Percentiles rank a stretch among this genome's conserved stretches.
Evolutionary conservation across 192 early-diverging fungal genomes (phyloP).

Genomic region (Paraglomus brasilianum): DNA sequence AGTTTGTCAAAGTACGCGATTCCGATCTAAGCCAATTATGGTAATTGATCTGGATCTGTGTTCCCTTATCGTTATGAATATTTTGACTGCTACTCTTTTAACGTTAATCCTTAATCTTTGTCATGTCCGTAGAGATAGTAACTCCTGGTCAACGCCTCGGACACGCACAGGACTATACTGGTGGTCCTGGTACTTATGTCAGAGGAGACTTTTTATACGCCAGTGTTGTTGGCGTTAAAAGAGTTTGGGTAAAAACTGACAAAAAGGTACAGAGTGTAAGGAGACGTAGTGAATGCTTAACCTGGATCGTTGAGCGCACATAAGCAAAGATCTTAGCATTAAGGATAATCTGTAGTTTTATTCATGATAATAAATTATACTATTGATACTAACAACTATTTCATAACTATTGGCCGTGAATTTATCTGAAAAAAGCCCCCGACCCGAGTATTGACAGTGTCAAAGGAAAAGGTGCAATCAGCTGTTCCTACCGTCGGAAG

Average conservation of each 20-base stretch:
- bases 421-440: constrained; percentile 22
- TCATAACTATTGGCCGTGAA: too few species aligned
- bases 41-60: too few species aligned
- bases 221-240: constrained; percentile 51
- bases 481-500: constrained; percentile 75
- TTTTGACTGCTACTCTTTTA: not conserved
- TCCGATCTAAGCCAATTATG: too few species aligned
- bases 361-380: not conserved
- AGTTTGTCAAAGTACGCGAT: too few species aligned
- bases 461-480: constrained; percentile 62
- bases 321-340: not conserved
- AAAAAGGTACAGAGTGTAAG: too few species aligned
- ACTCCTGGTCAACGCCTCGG: constrained; percentile 82
- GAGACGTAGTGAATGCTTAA: not conserved
- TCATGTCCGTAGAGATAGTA: constrained; percentile 44
- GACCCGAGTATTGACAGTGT: constrained; percentile 49
- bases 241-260: constrained; percentile 28
- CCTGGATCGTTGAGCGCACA: not conserved
- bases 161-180: constrained; percentile 59
- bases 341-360: not conserved
- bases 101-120: constrained; percentile 6
- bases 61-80: too few species aligned
- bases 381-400: not conserved
- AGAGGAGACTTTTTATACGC: constrained; percentile 71
- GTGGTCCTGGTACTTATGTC: constrained; percentile 71